Conservation (phyloP, 768 basidiomycete species). For the Clavaria fumosa region DNA sequence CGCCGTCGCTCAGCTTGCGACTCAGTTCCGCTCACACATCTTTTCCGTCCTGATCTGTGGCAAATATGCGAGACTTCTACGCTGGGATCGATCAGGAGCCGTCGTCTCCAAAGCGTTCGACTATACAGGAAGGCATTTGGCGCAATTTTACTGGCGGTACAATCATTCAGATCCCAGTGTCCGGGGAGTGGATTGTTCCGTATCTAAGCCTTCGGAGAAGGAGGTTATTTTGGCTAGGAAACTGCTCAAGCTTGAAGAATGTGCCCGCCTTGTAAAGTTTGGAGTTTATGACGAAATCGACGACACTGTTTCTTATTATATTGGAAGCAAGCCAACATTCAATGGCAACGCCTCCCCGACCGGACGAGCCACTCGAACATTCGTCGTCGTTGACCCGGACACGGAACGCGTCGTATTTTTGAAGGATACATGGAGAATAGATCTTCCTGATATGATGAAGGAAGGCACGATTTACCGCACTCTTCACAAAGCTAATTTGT, state of each 20-base stretch:
- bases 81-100: slow-evolving; percentile 9
- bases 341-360: slow-evolving; percentile 2
- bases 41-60: slow-evolving; percentile 9
- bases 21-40: slow-evolving; percentile 11
- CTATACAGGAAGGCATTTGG: background rate
- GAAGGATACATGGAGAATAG: slow-evolving; percentile 8
- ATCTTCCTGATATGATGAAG: background rate
- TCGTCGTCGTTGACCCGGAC: background rate
- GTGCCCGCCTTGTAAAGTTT: background rate
- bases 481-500: background rate
- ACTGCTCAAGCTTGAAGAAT: background rate
- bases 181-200: slow-evolving; percentile 7
- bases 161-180: background rate
- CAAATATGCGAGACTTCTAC: slow-evolving; percentile 5
- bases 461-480: slow-evolving; percentile 1
- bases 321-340: background rate
- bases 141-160: slow-evolving; percentile 8
- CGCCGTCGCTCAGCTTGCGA: slow-evolving; percentile 9
- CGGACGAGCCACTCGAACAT: slow-evolving; percentile 5
- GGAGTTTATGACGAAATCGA: background rate
- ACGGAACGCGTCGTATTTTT: slow-evolving; percentile 3
- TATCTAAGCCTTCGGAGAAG: background rate
- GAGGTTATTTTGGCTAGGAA: background rate
- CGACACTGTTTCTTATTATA: background rate
- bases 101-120: slow-evolving; percentile 8